These are phyloP conservation scores for Passalora sequoiae DNA, from an alignment of 2,329 filamentous ascomycete species.

Conservation along the genomic window DNA sequence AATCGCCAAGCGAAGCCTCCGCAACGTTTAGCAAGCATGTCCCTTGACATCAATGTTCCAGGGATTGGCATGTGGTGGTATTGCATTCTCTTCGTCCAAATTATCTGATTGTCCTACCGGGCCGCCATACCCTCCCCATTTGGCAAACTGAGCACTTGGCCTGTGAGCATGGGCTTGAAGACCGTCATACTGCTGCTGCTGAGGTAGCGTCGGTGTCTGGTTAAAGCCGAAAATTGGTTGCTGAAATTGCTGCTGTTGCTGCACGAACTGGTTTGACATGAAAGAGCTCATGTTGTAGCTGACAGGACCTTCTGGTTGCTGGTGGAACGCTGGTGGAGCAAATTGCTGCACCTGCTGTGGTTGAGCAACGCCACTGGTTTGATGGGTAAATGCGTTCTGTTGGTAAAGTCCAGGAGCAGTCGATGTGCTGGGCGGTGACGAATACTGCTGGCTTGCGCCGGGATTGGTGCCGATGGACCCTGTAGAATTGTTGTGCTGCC, in stretches of 20 bases:
- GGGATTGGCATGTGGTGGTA: constrained; percentile 26
- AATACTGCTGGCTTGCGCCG: constrained; percentile 20
- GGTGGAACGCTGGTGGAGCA: constrained; percentile 15
- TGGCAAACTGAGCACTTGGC: constrained; percentile 28
- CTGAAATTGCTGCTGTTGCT: constrained; percentile 21
- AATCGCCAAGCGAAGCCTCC: not conserved
- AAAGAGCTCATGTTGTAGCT: constrained; percentile 7
- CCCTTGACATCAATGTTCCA: constrained; percentile 17
- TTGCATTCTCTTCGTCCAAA: constrained; percentile 31
- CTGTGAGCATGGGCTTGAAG: constrained; percentile 13
- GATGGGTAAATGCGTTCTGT: constrained; percentile 9
- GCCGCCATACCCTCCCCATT: constrained; percentile 29
- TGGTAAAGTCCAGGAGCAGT: constrained; percentile 3
- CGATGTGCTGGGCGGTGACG: constrained; percentile 17
- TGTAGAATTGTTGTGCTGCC: constrained; percentile 17
- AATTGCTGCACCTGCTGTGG: constrained; percentile 14
- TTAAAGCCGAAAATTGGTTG: constrained; percentile 16
- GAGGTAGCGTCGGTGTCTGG: constrained; percentile 3
- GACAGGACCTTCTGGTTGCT: constrained; percentile 13
- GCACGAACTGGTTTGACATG: constrained; percentile 10
- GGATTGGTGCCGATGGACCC: constrained; percentile 26
- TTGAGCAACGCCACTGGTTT: constrained; percentile 10
- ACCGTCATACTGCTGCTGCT: constrained; percentile 10
- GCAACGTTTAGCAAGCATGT: constrained; percentile 3
- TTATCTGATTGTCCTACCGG: constrained; percentile 21